Conservation (phyloP, 306 rosid genomes). For the Acacia crassicarpa region DNA sequence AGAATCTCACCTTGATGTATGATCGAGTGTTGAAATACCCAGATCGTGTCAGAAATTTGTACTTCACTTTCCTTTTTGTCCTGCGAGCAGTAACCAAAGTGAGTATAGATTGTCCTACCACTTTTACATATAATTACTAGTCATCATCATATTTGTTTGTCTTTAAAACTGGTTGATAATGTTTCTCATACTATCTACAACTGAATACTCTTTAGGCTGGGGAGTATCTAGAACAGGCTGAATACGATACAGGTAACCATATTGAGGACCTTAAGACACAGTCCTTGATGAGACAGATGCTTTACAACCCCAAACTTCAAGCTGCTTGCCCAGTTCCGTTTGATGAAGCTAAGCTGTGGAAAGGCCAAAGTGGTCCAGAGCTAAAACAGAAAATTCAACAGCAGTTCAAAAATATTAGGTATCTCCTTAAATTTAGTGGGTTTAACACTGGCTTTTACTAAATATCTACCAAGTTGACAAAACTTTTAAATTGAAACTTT, state of each 20-base stretch:
- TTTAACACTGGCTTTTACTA: conserved; percentile 15
- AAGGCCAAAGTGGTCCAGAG: conserved; percentile 95
- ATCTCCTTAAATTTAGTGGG: conserved; percentile 12
- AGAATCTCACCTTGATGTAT: conserved; percentile 70
- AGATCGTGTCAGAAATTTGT: conserved; percentile 88
- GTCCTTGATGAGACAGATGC: conserved; percentile 79
- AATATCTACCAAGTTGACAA: not conserved
- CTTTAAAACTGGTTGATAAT: not conserved
- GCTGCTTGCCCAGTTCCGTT: conserved; percentile 98
- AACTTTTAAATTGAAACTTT: not conserved
- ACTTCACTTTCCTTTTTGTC: conserved; percentile 91
- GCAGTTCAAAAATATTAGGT: conserved; percentile 96
- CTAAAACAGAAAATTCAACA: conserved; percentile 84
- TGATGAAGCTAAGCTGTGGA: conserved; percentile 98
- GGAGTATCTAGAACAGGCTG: conserved; percentile 90
- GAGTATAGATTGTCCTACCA: conserved; percentile 33
- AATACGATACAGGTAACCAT: conserved; percentile 77
- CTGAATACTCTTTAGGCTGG: conserved; percentile 66
- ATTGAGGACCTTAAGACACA: conserved; percentile 80
- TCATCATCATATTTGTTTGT: not conserved
- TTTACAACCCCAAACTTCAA: conserved; percentile 74
- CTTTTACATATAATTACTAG: not conserved
- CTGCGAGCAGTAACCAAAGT: conserved; percentile 97
- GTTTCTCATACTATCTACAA: conserved; percentile 25
- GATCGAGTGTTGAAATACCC: conserved; percentile 84